Conservation (phyloP, 2,329 filamentous ascomycete species). For the Monosporascus sp. region DNA sequence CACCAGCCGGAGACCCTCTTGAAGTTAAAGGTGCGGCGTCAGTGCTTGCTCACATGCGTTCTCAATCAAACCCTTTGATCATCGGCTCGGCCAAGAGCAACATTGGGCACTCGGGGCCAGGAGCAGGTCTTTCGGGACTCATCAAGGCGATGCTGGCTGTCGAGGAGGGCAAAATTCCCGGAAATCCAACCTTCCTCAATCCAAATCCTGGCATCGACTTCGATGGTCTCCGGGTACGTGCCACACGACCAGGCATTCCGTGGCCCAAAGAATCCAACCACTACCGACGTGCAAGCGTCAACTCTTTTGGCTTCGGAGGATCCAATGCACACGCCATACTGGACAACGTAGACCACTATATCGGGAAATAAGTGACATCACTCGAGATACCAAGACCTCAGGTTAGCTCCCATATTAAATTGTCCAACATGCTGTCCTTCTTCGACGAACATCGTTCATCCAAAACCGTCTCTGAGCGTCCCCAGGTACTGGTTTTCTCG, state of each 20-base stretch:
- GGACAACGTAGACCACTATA: slow-evolving; percentile 1
- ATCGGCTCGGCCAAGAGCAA: slow-evolving; percentile 29
- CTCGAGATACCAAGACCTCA: not conserved
- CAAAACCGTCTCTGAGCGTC: not conserved
- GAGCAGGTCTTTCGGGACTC: slow-evolving; percentile 17
- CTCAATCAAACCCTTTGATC: slow-evolving; percentile 6
- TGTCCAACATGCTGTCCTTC: too few species aligned
- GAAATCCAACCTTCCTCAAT: slow-evolving; percentile 11
- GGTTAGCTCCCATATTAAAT: not conserved
- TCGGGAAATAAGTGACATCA: not conserved
- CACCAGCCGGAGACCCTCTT: slow-evolving; percentile 32
- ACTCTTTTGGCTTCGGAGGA: slow-evolving; percentile 32
- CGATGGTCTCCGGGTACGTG: slow-evolving; percentile 7
- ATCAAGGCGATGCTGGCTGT: slow-evolving; percentile 23
- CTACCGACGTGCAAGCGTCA: slow-evolving; percentile 22
- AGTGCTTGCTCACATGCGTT: slow-evolving; percentile 16
- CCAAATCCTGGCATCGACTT: slow-evolving; percentile 16
- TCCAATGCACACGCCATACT: slow-evolving; percentile 28
- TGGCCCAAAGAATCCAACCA: slow-evolving; percentile 10
- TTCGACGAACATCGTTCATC: slow-evolving; percentile 1
- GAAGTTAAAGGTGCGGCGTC: slow-evolving; percentile 29
- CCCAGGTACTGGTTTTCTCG: not conserved
- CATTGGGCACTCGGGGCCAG: slow-evolving; percentile 27
- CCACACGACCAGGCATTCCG: slow-evolving; percentile 4
- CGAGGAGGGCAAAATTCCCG: slow-evolving; percentile 18